Base-by-base conservation (phyloP, 345 rosid genomes). In the Populus ilicifolia region DNA sequence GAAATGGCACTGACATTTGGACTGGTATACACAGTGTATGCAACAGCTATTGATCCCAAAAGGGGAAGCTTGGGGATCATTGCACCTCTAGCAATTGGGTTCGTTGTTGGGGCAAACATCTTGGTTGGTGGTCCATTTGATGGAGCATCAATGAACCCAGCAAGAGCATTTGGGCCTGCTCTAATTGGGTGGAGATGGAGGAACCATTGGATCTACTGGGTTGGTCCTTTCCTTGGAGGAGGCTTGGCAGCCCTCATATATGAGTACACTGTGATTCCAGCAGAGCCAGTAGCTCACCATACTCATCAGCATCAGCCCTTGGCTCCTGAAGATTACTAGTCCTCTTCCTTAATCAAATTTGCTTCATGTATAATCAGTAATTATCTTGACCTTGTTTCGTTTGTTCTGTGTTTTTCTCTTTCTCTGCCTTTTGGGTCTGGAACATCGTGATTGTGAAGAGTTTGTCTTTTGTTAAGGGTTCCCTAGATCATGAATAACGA, bases 261-360 rank as follows among this genome's bases (percentile, higher is more conserved):
- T 1, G 91, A 92, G 82, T 90, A 77, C 83, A 73, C 83, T 83
- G 80, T 90, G 78, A 89, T 90, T 77, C 87, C 81, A 21, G 64
- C 80, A 1, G 93, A 88, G 81, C 82, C 78, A 18, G 83, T 75
- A 43, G 81, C 36, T 43, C 90, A 75, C 80, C 81, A 79, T 3
- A 80, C 89, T 62, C 75, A 43, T 75, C 73, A 30, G n/a, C 94
- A 89, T 81, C 92, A 88, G 80, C 95, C 95, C 36, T 77, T 89
- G 83, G 97, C 91, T 41, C 92, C 93, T n/a, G 97, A 89, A 84
- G 93, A 92, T 83, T 92, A 92, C 88, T 87, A 90, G 48, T 13
- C 36, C 29, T 35, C 20, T 35, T 12, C 48, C 48, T 43, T 43
- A 0, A 11, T 43, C 44, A 29, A 5, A 8, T 36, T 14, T 27